Conservation (phyloP, 176 grass and related monocot species). For the Avena atlantica region DNA sequence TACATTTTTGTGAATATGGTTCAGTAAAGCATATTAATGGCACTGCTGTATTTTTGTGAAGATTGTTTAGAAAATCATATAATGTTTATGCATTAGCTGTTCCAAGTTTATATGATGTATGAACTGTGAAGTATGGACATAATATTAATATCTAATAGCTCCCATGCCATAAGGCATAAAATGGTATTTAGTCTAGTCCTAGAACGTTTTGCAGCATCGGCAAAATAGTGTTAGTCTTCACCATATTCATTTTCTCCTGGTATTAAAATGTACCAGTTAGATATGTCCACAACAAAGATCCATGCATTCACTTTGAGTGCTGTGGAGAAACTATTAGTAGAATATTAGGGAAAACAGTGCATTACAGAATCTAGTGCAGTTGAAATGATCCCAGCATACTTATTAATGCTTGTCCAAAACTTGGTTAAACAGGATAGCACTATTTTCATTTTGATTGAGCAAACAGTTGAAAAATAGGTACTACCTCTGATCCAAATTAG, state of each 20-base stretch:
- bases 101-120: slow-evolving; percentile 21
- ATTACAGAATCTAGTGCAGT: slow-evolving; percentile 1
- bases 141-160: slow-evolving; percentile 12
- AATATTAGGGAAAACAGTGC: not conserved
- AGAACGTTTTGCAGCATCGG: slow-evolving; percentile 9
- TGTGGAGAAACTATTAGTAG: slow-evolving; percentile 7
- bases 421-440: not conserved
- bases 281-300: not conserved
- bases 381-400: slow-evolving; percentile 37
- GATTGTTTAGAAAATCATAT: slow-evolving; percentile 3
- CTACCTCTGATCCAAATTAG: not conserved
- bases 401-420: not conserved
- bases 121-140: not conserved
- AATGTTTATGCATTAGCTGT: slow-evolving; percentile 32
- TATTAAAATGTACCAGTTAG: not conserved
- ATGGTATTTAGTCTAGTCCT: slow-evolving; percentile 14
- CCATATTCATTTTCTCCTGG: not conserved
- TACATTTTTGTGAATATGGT: slow-evolving; percentile 38
- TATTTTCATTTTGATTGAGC: not conserved
- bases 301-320: not conserved
- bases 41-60: slow-evolving; percentile 27
- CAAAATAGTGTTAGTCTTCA: not conserved
- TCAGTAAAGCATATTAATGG: not conserved
- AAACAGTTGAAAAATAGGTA: slow-evolving; percentile 35
- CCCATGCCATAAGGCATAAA: not conserved